These are phyloP conservation scores for Plasmodium reichenowi DNA, from an alignment of 169 alveolate species.

Conservation along the genomic window DNA sequence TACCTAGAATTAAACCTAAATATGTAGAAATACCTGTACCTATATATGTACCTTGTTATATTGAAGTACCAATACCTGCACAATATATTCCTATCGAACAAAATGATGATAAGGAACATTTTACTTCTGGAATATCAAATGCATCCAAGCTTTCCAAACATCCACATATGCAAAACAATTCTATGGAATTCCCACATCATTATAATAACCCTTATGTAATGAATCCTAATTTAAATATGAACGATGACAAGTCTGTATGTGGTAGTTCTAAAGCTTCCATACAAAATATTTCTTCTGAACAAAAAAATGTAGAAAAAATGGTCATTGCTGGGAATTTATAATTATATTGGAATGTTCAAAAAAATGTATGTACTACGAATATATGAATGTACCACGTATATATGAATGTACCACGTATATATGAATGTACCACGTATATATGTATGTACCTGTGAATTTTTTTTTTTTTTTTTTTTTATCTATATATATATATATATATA, in stretches of 20 bases:
- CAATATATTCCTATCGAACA: constrained; percentile 47
- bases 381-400: background rate
- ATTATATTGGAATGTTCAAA: background rate
- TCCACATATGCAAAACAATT: constrained; percentile 30
- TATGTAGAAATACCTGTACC: constrained; percentile 71
- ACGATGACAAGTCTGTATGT: background rate
- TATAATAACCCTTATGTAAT: background rate
- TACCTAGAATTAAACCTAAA: constrained; percentile 47
- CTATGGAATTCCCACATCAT: constrained; percentile 38
- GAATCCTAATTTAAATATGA: constrained; percentile 10
- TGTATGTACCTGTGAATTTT: background rate
- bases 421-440: background rate
- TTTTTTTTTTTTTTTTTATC: background rate
- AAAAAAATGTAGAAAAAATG: constrained; percentile 1
- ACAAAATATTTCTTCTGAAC: constrained; percentile 7
- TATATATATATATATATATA: too few relatives aligned
- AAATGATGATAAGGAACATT: constrained; percentile 29
- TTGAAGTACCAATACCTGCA: constrained; percentile 70
- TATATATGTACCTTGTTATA: constrained; percentile 46
- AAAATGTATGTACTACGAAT: too few relatives aligned
- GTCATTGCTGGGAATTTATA: constrained; percentile 1
- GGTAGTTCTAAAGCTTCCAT: constrained; percentile 4
- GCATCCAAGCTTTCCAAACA: background rate
- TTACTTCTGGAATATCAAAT: constrained; percentile 17
- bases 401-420: background rate